Base-by-base conservation (phyloP, 1,284 basidiomycete genomes). In the Agaricales sp. region DNA sequence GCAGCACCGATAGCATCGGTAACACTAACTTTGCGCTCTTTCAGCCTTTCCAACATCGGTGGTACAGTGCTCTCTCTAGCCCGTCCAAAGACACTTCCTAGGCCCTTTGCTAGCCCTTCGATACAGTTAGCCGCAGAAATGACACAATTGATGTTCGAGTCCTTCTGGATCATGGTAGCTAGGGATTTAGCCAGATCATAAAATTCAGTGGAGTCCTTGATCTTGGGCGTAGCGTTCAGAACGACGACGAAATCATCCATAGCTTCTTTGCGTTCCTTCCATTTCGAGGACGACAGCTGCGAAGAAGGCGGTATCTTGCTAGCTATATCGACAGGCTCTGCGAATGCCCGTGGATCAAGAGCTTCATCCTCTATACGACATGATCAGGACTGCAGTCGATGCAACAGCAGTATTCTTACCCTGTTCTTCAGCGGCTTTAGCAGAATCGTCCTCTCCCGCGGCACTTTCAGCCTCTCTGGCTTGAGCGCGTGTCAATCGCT, bases 241-340 rank as follows among this genome's bases (percentile, higher is more conserved):
- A 92, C 68, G 13, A 80, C 78, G 51, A 84, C 72, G 37, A 96
- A 74, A 43, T 91, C 89, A 57, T 97, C 93, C 47, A 98, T 68
- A 1, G 80, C 88, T 59, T 97, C 94, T 59, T 95, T 91, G 23
- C 96, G 81, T 56, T 99, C 96, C 63, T 99, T 97, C 96, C 96
- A 99, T 66, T 99, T 99, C 0, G 89, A 82, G 2, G 94, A 97
- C 12, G 80, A 77, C 48, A 99, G 73, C 50, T 77, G 71, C 3
- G 82, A 73, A 50, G 85, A 83, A 2, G 78, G 66, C 0, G 94
- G 87, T 46, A 96, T 73, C 57, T 84, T 85, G 3, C 78, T 68
- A 45, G 82, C 72, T 52, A 92, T 81, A 59, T 95, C 78, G 45
- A 91, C 80, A 12, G 89, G 85, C 61, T 97, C 92, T 2, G 87